A percentile compares a stretch with the other conserved stretches of the same genome.
phyloP scores from a whole-genome alignment of 2,329 filamentous ascomycete genomes.

The Fusarium graminum region DNA sequence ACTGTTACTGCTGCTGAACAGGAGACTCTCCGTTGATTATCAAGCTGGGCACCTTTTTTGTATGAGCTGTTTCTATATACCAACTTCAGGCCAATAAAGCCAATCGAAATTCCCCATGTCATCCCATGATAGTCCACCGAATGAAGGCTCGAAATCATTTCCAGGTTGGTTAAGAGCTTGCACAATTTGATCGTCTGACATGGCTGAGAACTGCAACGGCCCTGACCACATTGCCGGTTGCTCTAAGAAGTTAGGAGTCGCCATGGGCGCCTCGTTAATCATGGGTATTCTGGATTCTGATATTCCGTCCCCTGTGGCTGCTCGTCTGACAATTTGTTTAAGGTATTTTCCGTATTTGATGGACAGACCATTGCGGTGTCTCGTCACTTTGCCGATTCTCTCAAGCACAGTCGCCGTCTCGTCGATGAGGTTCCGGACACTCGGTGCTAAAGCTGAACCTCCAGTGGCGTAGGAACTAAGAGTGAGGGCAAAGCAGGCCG shows the following conservation, averaged over 20 bases:
- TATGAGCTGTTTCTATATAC: conserved; percentile 36
- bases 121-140: conserved; percentile 69
- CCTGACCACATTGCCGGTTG: conserved; percentile 59
- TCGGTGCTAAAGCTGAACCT: conserved; percentile 70
- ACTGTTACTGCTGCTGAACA: conserved; percentile 21
- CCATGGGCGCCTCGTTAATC: conserved; percentile 33
- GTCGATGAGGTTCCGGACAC: conserved; percentile 73
- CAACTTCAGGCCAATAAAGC: conserved; percentile 65
- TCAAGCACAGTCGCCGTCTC: conserved; percentile 78
- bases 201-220: conserved; percentile 73
- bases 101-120: conserved; percentile 71
- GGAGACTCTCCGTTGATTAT: conserved; percentile 27
- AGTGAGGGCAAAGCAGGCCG: conserved; percentile 76
- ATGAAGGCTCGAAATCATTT: conserved; percentile 67
- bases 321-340: conserved; percentile 59
- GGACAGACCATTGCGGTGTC: conserved; percentile 76
- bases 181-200: conserved; percentile 77
- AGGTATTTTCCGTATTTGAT: conserved; percentile 62
- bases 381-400: conserved; percentile 74
- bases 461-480: conserved; percentile 71
- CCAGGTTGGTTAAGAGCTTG: conserved; percentile 74
- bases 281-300: conserved; percentile 36
- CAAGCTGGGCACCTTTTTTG: conserved; percentile 29
- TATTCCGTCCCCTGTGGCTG: conserved; percentile 44
- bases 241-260: conserved; percentile 48